Conservation (phyloP, 192 early-diverging fungal genomes). For the Phlyctochytrium planicorne region DNA sequence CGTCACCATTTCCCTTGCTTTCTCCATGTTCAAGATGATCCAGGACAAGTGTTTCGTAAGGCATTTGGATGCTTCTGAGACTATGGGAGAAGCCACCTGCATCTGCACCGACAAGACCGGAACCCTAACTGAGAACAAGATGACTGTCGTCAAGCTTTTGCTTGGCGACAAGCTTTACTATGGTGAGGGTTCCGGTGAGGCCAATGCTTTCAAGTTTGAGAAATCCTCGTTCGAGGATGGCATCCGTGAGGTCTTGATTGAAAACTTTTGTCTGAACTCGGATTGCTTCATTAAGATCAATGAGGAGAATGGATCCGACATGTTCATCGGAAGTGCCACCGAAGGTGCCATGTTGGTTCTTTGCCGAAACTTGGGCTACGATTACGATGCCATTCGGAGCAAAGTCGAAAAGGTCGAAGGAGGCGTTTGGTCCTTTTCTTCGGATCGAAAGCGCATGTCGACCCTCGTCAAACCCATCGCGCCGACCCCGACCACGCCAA, state of each 20-base stretch:
- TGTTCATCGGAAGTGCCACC: conserved; percentile 59
- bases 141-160: conserved; percentile 57
- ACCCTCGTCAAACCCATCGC: conserved; percentile 40
- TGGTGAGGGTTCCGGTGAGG: conserved; percentile 57
- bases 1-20: conserved; percentile 58
- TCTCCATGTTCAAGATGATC: conserved; percentile 69
- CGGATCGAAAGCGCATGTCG: conserved; percentile 58
- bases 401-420: conserved; percentile 44
- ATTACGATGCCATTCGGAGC: conserved; percentile 43
- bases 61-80: conserved; percentile 61
- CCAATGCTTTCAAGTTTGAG: conserved; percentile 36
- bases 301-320: conserved; percentile 33
- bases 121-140: conserved; percentile 61
- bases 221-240: conserved; percentile 30
- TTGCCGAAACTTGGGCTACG: conserved; percentile 41
- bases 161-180: conserved; percentile 43
- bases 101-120: conserved; percentile 68
- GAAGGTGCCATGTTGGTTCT: conserved; percentile 60
- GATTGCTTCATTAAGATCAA: conserved; percentile 57
- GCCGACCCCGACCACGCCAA: conserved; percentile 5
- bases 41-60: conserved; percentile 63
- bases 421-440: conserved; percentile 57
- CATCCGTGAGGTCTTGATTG: conserved; percentile 38
- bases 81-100: conserved; percentile 64
- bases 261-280: conserved; percentile 53